Conservation (phyloP, 2,329 filamentous ascomycete genomes). For the Hypomyces perniciosus region DNA sequence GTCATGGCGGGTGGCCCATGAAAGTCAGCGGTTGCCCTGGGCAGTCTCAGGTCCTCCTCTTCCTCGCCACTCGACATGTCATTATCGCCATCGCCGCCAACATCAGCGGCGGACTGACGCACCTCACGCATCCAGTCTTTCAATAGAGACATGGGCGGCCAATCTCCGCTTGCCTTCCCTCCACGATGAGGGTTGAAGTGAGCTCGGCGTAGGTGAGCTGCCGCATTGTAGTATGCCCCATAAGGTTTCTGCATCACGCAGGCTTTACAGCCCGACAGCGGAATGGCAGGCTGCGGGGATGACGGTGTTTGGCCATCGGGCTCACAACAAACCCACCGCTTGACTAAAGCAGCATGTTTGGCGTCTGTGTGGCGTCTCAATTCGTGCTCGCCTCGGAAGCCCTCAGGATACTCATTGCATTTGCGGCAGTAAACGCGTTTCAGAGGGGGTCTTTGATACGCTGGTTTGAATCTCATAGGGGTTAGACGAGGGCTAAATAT, state of each 20-base stretch:
- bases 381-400: slow-evolving; percentile 89
- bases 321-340: slow-evolving; percentile 52
- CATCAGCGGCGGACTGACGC: slow-evolving; percentile 43
- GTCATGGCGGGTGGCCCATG: slow-evolving; percentile 5
- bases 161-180: slow-evolving; percentile 52
- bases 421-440: slow-evolving; percentile 69
- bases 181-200: slow-evolving; percentile 52
- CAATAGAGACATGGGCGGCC: slow-evolving; percentile 51
- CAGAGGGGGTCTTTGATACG: slow-evolving; percentile 52
- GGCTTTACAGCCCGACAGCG: slow-evolving; percentile 50
- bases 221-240: slow-evolving; percentile 54
- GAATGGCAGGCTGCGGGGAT: slow-evolving; percentile 43
- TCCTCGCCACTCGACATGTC: slow-evolving; percentile 46
- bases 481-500: slow-evolving; percentile 38
- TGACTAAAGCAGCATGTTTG: slow-evolving; percentile 49
- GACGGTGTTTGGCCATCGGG: slow-evolving; percentile 32
- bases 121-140: slow-evolving; percentile 59
- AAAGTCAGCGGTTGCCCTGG: slow-evolving; percentile 1
- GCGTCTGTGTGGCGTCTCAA: slow-evolving; percentile 61
- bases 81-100: slow-evolving; percentile 24
- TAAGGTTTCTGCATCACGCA: slow-evolving; percentile 52
- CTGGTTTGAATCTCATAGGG: slow-evolving; percentile 28
- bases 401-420: slow-evolving; percentile 76
- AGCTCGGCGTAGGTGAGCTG: slow-evolving; percentile 51
- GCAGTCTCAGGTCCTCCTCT: slow-evolving; percentile 31